These are phyloP conservation scores for Epicoccum sorghinum DNA, from an alignment of 2,329 filamentous ascomycete genomes.

Conservation along the genomic window DNA sequence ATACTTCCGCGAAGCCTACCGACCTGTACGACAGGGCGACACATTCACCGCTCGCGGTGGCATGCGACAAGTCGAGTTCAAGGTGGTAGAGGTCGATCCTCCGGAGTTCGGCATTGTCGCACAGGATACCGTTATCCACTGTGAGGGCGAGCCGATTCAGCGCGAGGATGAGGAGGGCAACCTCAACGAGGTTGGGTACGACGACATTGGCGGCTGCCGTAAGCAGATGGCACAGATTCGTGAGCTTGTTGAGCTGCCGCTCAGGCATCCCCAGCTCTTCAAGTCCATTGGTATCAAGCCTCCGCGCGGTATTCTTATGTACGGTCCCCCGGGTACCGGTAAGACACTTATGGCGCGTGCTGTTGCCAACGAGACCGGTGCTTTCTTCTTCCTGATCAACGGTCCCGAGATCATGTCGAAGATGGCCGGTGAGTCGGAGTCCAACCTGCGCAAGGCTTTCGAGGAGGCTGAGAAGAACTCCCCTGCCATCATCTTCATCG, in stretches of 20 bases:
- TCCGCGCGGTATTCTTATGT: constrained; percentile 93
- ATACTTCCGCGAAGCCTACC: constrained; percentile 99
- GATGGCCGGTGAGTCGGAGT: constrained; percentile 99
- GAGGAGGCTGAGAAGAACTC: constrained; percentile 99
- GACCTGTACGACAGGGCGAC: constrained; percentile 95
- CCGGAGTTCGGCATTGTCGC: constrained; percentile 99
- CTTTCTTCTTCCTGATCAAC: constrained; percentile 99
- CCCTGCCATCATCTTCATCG: constrained; percentile 98
- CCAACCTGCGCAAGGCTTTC: constrained; percentile 97
- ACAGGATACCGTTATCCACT: constrained; percentile 98
- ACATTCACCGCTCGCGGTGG: constrained; percentile 96
- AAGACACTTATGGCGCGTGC: constrained; percentile 99
- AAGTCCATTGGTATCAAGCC: constrained; percentile 99
- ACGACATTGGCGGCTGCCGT: constrained; percentile 98
- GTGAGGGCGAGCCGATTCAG: constrained; percentile 95
- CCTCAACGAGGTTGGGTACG: constrained; percentile 97
- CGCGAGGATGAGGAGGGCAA: constrained; percentile 99
- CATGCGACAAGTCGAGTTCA: constrained; percentile 99
- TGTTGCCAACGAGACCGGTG: constrained; percentile 97
- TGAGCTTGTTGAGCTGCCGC: constrained; percentile 95
- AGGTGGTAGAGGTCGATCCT: constrained; percentile 97
- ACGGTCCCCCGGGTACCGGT: constrained; percentile 95
- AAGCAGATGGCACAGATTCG: constrained; percentile 99
- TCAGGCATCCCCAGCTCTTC: constrained; percentile 97
- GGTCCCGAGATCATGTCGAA: constrained; percentile 99